Evolutionary conservation across 495 filamentous ascomycete genomes (phyloP), one percentile per base, ranked within the genome.

Genomic region (Penicillium dipodomyicola): DNA sequence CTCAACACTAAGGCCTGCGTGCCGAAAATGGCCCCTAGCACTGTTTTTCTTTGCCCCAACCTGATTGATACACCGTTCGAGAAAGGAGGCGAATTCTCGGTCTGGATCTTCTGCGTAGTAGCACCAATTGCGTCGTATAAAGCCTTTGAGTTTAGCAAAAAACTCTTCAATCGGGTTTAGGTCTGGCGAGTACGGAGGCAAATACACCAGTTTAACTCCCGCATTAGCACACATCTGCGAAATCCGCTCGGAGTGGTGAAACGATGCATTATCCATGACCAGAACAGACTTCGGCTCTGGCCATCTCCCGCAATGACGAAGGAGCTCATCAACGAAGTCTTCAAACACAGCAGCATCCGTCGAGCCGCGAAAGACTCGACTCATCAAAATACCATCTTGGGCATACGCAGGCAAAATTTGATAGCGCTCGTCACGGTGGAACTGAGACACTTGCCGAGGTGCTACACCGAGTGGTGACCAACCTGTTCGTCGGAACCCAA

Each of bases 341-440:
- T 74, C 59, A 58, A 74, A 77, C 19, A 72, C 44, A 23, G 42
- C 44, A 49, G 58, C 64, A 61, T 74, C 65, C 25, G 61, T 75
- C 25, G 64, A 65, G 50, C 73, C 72, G 43, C 64, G 54, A 54
- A 72, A 77, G 9, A 74, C 63, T 12, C 59, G 63, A 27, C 52
- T 60, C 14, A 68, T 44, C 42, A 70, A 46, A 46, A 73, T 57
- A 25, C 73, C 69, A 56, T 74, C 65, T 53, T 71, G 59, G 49
- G 58, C 62, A 62, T 76, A 76, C 22, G 68, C 72, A 22, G 62
- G 67, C 51, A 75, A 52, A 20, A 76, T 75, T 54, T 75, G 65
- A 57, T 70, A 65, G 8, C 72, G 35, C 48, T 68, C 23, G 12
- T 64, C 65, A 43, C 67, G 68, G 20, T 68, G 59, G 41, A 72